Percentiles rank a stretch among this genome's conserved stretches.
Evolutionary conservation across 345 rosid genomes (phyloP).

Genomic region (Garcia nutans): DNA sequence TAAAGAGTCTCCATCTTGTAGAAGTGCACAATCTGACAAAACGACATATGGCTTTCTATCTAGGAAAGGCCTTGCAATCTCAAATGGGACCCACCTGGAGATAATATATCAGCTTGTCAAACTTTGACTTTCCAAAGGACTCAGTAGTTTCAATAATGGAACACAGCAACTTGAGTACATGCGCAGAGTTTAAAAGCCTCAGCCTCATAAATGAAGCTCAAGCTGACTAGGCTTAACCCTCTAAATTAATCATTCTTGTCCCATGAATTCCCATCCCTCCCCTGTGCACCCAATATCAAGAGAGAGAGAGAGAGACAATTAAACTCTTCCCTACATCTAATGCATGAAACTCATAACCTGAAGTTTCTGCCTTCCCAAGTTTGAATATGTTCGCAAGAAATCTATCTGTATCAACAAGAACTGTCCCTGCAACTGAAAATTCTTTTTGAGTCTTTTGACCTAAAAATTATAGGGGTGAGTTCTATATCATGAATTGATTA

Average conservation of each 20-base stretch:
- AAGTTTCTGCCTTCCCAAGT: neutral
- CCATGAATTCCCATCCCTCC: neutral
- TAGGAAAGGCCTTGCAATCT: constrained; percentile 61
- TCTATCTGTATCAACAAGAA: neutral
- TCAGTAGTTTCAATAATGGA: neutral
- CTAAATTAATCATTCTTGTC: neutral
- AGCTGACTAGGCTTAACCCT: neutral
- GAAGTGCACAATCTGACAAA: constrained; percentile 56
- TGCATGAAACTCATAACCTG: neutral
- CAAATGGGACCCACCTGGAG: constrained; percentile 89
- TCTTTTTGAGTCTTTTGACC: neutral
- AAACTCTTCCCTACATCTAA: neutral
- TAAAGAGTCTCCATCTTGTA: constrained; percentile 40
- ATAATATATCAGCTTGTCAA: constrained; percentile 26
- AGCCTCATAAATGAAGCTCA: constrained; percentile 8
- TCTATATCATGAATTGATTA: neutral
- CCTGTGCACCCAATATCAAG: neutral
- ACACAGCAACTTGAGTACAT: neutral
- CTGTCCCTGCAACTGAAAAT: neutral
- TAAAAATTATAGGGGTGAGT: neutral
- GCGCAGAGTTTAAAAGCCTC: neutral
- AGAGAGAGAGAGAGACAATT: neutral
- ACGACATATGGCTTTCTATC: constrained; percentile 66
- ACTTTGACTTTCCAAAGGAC: neutral
- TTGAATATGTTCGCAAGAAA: neutral